Conservation (phyloP, 2,329 filamentous ascomycete species). For the Cytospora chrysosperma region DNA sequence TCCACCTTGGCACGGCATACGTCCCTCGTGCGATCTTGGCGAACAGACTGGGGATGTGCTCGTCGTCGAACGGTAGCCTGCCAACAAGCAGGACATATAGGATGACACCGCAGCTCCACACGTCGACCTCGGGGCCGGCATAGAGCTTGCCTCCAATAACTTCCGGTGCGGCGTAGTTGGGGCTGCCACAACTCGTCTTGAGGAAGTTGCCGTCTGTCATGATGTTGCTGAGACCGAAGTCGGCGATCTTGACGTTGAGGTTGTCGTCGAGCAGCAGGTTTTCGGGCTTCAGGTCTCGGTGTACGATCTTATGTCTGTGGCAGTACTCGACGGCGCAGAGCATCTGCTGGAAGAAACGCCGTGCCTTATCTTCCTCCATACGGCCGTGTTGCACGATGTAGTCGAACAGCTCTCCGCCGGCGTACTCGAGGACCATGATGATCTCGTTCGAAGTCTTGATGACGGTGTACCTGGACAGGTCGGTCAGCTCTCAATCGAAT, state of each 20-base stretch:
- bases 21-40: constrained; percentile 96
- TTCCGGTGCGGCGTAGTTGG: constrained; percentile 96
- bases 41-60: constrained; percentile 96
- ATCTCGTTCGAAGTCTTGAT: constrained; percentile 94
- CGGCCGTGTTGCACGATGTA: constrained; percentile 94
- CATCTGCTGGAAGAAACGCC: constrained; percentile 98
- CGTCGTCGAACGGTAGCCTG: constrained; percentile 91
- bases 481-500: neutral
- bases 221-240: constrained; percentile 98
- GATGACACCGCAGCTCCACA: constrained; percentile 96
- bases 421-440: constrained; percentile 98
- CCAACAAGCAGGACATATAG: constrained; percentile 80
- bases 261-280: constrained; percentile 93
- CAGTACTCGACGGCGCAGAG: constrained; percentile 99
- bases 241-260: constrained; percentile 98
- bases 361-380: constrained; percentile 87
- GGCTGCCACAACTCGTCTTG: constrained; percentile 96
- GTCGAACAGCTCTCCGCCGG: constrained; percentile 94
- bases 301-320: constrained; percentile 97
- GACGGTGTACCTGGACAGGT: constrained; percentile 72
- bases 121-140: constrained; percentile 94
- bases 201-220: constrained; percentile 99
- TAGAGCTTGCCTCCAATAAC: constrained; percentile 98
- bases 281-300: constrained; percentile 95
- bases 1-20: constrained; percentile 89